Evolutionary conservation across 768 basidiomycete genomes (phyloP).

Genomic region (Polyporus arcularius): DNA sequence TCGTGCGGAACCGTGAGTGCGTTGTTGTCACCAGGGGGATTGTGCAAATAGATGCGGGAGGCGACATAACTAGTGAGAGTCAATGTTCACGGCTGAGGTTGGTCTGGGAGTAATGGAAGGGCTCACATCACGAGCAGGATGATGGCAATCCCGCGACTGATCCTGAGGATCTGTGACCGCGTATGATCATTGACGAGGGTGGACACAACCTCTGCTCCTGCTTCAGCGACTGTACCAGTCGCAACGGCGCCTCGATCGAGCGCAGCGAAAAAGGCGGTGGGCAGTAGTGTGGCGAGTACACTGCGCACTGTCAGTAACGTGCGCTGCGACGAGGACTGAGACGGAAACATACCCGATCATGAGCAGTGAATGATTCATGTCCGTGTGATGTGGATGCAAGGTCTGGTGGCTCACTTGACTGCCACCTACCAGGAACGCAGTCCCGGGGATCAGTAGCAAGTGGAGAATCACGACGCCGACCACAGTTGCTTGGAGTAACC

Average conservation of each 20-base stretch:
- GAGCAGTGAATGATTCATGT: conserved; percentile 70
- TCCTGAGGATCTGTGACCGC: conserved; percentile 50
- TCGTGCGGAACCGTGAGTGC: conserved; percentile 42
- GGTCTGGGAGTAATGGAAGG: background rate
- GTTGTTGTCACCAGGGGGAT: conserved; percentile 65
- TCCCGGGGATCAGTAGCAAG: conserved; percentile 69
- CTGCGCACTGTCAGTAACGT: conserved; percentile 32
- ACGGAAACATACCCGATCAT: conserved; percentile 56
- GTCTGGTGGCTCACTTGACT: conserved; percentile 68
- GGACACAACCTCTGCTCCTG: conserved; percentile 22
- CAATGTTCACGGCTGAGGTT: too few species aligned
- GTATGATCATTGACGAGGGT: conserved; percentile 44
- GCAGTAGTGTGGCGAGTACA: conserved; percentile 62
- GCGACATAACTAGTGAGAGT: conserved; percentile 51
- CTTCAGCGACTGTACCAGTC: conserved; percentile 7
- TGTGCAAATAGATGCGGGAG: conserved; percentile 69
- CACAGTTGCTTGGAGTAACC: conserved; percentile 68
- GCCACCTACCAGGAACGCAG: conserved; percentile 71
- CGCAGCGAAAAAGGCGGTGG: conserved; percentile 69
- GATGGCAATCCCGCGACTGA: conserved; percentile 68
- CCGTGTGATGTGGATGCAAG: conserved; percentile 61
- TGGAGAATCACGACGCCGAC: conserved; percentile 75
- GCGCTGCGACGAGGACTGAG: background rate
- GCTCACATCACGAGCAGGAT: conserved; percentile 62
- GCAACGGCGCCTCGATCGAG: conserved; percentile 38